A percentile compares a stretch with the other conserved stretches of the same genome.
phyloP scores from a whole-genome alignment of 176 grass and related monocot genomes.

The Zoysia japonica region DNA sequence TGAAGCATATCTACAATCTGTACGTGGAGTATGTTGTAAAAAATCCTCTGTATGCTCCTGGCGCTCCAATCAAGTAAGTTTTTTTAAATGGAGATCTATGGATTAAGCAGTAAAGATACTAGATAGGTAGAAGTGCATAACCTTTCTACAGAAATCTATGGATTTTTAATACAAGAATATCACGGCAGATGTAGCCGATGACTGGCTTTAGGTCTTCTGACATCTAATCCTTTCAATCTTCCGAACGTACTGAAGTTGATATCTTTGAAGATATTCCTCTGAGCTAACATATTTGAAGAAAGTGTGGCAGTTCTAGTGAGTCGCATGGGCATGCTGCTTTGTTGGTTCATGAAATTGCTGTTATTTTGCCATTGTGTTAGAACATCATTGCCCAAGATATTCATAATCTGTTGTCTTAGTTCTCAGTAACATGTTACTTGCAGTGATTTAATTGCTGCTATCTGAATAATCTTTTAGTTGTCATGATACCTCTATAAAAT shows the following conservation, averaged over 20 bases:
- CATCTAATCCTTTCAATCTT: background rate
- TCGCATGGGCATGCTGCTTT: background rate
- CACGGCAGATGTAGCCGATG: background rate
- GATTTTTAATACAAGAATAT: background rate
- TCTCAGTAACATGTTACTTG: background rate
- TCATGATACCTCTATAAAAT: constrained; percentile 7
- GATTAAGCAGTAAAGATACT: constrained; percentile 13
- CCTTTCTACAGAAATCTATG: background rate
- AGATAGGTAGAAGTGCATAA: background rate
- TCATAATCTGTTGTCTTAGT: background rate
- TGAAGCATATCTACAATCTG: constrained; percentile 94
- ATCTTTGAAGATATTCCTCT: background rate
- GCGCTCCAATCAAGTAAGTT: constrained; percentile 79
- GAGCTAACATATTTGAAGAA: background rate
- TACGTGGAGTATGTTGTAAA: constrained; percentile 98
- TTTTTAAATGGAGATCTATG: background rate
- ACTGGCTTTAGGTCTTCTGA: background rate
- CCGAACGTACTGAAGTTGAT: constrained; percentile 11
- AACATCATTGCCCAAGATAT: background rate
- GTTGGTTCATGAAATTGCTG: background rate
- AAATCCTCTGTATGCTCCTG: constrained; percentile 82
- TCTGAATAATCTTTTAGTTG: background rate
- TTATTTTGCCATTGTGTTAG: background rate
- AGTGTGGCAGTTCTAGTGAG: background rate
- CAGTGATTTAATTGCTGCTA: background rate